Evolutionary conservation across 1,284 basidiomycete genomes (phyloP), one percentile per base, ranked within the genome.

Genomic region (Apiotrichum siamense): DNA sequence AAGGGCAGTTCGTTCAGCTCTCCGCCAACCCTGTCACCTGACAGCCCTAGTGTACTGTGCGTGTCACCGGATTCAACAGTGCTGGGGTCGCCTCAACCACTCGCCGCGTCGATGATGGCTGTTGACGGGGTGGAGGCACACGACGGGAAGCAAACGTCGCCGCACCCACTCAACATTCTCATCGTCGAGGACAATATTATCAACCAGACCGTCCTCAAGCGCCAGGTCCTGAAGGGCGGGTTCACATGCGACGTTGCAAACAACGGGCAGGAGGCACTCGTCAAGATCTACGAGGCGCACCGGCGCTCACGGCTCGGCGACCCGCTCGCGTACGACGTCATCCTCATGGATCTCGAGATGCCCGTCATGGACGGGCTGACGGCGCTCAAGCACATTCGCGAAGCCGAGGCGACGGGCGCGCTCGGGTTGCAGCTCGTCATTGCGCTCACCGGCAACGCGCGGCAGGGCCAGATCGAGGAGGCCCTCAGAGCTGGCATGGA

Each of bases 131-230:
- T n/a, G n/a, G n/a, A n/a, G n/a, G n/a, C n/a, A n/a, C n/a, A n/a
- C n/a, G n/a, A n/a, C n/a, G n/a, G n/a, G n/a, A n/a, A n/a, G n/a
- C n/a, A n/a, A n/a, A n/a, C 33, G 33, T 15, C 10, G 33, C 33
- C 33, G 7, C 12, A 15, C 12, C 33, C 33, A 26, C 26, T 27
- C 2, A 60, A 57, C 33, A 50, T 72, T 12, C 55, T 69, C 2
- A 61, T 73, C 6, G 65, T 70, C 17, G 67, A 74, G 49, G 76
- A 77, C 50, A 76, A 77, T 46, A 49, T 67, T 26, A 75, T 77
- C 66, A 75, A 75, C 47, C 74, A 73, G 44, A 73, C 69, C 23
- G 69, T 77, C 1, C 54, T 77, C 7, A 64, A 64, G 44, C 63
- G 74, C 4, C 75, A 76, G 50, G 75, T 47, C 25, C 55, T 61